Conservation (phyloP, 1,139 yeast genomes). For the Entelexis paramagnoliae region DNA sequence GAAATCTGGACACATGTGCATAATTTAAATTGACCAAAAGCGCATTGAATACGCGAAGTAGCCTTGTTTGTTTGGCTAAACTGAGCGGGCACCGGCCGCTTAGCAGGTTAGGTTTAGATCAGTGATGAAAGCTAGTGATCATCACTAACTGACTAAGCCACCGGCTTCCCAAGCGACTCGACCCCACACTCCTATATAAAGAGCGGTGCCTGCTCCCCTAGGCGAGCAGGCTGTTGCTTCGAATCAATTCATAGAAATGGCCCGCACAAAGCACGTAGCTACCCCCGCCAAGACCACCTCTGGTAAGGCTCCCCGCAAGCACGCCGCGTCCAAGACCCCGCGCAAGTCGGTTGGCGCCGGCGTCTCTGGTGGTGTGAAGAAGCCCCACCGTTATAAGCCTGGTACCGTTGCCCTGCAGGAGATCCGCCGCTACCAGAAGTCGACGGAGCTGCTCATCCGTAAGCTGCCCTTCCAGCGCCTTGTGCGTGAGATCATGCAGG, state of each 20-base stretch:
- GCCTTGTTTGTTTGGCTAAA: no score
- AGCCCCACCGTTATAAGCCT: conserved; percentile 99
- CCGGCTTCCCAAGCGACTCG: not conserved
- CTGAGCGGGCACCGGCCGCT: no score
- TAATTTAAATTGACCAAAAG: no score
- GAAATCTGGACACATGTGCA: no score
- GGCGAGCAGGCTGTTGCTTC: not conserved
- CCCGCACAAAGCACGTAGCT: conserved; percentile 90
- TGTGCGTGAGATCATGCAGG: conserved; percentile 96
- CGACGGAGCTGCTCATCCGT: conserved; percentile 93
- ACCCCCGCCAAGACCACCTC: conserved; percentile 70
- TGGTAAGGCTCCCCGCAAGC: conserved; percentile 99
- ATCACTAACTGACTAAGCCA: conserved; percentile 6
- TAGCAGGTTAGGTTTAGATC: conserved; percentile 10
- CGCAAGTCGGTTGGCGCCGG: conserved; percentile 82
- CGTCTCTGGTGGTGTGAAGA: conserved; percentile 93
- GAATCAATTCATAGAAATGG: conserved; percentile 43
- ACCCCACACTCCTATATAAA: conserved; percentile 10
- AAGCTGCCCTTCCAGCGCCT: conserved; percentile 98
- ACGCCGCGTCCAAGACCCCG: conserved; percentile 97
- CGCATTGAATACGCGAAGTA: no score
- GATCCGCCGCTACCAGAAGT: conserved; percentile 98
- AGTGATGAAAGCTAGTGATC: conserved; percentile 6
- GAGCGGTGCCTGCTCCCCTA: not conserved
- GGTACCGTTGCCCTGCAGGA: conserved; percentile 99